phyloP scores from a whole-genome alignment of 257 asterid species.

The Solanum medicagineum region DNA sequence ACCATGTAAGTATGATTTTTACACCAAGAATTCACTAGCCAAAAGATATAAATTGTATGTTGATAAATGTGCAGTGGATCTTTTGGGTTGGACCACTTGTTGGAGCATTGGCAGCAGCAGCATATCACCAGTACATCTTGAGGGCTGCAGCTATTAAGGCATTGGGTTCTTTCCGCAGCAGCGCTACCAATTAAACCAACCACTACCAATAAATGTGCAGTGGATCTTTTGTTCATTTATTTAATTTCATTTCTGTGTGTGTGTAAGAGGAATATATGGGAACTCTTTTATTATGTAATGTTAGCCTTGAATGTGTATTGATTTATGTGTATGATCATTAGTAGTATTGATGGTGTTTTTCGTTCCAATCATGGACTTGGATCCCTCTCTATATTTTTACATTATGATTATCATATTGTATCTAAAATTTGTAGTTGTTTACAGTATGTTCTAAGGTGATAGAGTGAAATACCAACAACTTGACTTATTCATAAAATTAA shows the following conservation, averaged over 20 bases:
- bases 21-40: no score
- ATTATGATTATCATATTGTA: not conserved
- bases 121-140: constrained; percentile 73
- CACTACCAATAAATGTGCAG: not conserved
- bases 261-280: not conserved
- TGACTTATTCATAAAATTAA: not conserved
- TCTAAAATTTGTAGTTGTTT: no score
- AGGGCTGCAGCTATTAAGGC: constrained; percentile 81
- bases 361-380: not conserved
- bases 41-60: not conserved
- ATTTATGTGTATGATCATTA: not conserved
- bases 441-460: no score
- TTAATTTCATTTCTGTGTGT: not conserved
- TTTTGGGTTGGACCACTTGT: constrained; percentile 90
- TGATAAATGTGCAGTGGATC: constrained; percentile 53
- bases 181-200: constrained; percentile 40
- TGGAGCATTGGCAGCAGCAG: constrained; percentile 79
- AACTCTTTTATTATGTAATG: not conserved
- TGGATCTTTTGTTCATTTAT: not conserved
- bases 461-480: not conserved
- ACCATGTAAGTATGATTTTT: constrained; percentile 31
- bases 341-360: not conserved
- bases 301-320: not conserved
- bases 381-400: not conserved
- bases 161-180: constrained; percentile 85